Evolutionary conservation across 768 basidiomycete species (phyloP).

Genomic region (Baorangia bicolor): DNA sequence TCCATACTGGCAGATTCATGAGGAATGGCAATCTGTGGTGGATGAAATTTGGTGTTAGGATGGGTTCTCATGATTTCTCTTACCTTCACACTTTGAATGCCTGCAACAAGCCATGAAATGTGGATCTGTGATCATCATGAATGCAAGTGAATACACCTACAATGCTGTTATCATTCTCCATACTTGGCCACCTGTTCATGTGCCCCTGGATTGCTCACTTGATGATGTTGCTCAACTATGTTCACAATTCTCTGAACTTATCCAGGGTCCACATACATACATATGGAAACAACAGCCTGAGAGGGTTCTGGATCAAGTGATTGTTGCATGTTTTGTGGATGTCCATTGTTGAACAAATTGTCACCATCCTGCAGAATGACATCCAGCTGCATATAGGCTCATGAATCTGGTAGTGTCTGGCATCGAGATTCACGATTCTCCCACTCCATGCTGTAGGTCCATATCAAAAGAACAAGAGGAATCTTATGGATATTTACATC

Average conservation of each 20-base stretch:
- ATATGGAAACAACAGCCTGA: neutral
- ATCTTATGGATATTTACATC: too few relatives aligned
- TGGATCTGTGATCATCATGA: neutral
- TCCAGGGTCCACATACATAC: neutral
- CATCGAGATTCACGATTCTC: too few relatives aligned
- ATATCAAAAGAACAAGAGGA: too few relatives aligned
- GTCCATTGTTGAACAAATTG: neutral
- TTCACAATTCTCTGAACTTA: neutral
- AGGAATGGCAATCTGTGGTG: neutral
- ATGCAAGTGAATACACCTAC: neutral
- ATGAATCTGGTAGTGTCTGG: neutral
- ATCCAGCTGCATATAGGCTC: neutral
- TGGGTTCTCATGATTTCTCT: neutral
- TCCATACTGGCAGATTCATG: neutral
- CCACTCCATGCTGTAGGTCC: too few relatives aligned
- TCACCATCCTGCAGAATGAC: neutral
- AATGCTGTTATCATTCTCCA: neutral
- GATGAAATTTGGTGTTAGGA: neutral
- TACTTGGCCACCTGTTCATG: neutral
- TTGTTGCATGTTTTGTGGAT: neutral
- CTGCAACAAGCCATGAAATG: neutral
- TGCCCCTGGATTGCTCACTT: neutral
- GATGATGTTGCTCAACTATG: neutral
- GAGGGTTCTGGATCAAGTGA: neutral
- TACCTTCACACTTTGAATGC: neutral